Evolutionary conservation across 2,329 filamentous ascomycete genomes (phyloP), one percentile per base, ranked within the genome.

Genomic region (Botryosphaeria dothidea): DNA sequence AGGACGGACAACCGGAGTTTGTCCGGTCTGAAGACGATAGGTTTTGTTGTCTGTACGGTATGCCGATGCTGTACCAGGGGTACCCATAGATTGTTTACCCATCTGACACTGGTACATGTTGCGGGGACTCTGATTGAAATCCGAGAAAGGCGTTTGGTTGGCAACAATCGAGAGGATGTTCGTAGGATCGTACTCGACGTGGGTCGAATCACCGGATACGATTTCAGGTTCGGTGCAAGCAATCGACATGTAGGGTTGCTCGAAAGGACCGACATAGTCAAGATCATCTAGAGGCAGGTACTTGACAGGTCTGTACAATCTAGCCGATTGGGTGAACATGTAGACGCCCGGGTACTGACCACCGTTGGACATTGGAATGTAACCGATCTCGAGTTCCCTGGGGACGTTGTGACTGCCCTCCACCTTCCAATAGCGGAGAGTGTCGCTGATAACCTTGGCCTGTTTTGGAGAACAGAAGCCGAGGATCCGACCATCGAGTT

Each of bases 21-120:
- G 95, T 51, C 95, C 95, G 17, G 93, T 97, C 79, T 98, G 95
- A 49, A 99, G 81, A 68, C 91, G 88, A 79, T 99, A 99, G 71
- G 92, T 87, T 82, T 99, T 99, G 86, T 99, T 98, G 81, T 99
- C 95, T 56, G 93, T 96, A 74, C 95, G 89, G 80, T 96, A 91
- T 65, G 88, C 86, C 68, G 94, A 83, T 2, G 94, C 90, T 7
- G 93, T 91, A 65, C 91, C 93, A 3, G 94, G 93, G 25, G 95
- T 98, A 78, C 95, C 95, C 95, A 99, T 99, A 0, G 94, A 93
- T 82, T 99, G 95, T 78, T 99, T 99, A 81, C 92, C 93, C 95
- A 98, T 98, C 84, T 98, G 95, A 81, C 93, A 97, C 77, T 96
- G 92, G 77, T 98, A 99, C 94, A 98, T 98, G 80, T 99, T 99